These are phyloP conservation scores for Rhizopus stolonifer DNA, from an alignment of 371 early-diverging fungal species.

Conservation along the genomic window DNA sequence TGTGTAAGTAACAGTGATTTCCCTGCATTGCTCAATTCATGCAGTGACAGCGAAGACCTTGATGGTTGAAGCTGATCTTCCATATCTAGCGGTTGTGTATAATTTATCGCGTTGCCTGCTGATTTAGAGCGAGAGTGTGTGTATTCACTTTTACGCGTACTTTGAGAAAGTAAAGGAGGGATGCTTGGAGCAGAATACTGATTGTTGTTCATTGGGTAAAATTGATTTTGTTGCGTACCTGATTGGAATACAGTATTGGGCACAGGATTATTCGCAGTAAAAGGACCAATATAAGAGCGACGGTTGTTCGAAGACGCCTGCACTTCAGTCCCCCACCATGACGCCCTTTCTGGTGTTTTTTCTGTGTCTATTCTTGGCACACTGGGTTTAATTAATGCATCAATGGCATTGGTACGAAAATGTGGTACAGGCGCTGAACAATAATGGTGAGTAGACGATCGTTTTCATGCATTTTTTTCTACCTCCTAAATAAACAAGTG, in stretches of 20 bases:
- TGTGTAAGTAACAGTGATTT: slow-evolving; percentile 41
- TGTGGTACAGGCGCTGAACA: slow-evolving; percentile 43
- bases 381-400: slow-evolving; percentile 34
- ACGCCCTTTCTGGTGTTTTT: slow-evolving; percentile 5
- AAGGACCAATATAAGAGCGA: slow-evolving; percentile 24
- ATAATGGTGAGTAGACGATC: neutral
- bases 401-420: slow-evolving; percentile 39
- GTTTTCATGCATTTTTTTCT: slow-evolving; percentile 1
- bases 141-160: slow-evolving; percentile 16
- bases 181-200: neutral
- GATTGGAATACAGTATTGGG: neutral
- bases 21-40: slow-evolving; percentile 36
- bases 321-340: slow-evolving; percentile 25
- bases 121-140: slow-evolving; percentile 42
- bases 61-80: slow-evolving; percentile 17
- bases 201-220: neutral
- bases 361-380: neutral
- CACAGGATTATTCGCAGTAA: slow-evolving; percentile 19
- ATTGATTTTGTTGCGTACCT: neutral
- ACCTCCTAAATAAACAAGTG: slow-evolving; percentile 48
- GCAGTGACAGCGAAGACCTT: slow-evolving; percentile 25
- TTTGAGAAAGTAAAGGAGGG: slow-evolving; percentile 4
- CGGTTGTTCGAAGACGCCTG: slow-evolving; percentile 7
- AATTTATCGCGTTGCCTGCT: slow-evolving; percentile 18
- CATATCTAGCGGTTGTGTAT: slow-evolving; percentile 19